Conservation (phyloP, 2,329 filamentous ascomycete genomes). For the Colletotrichum lupini region DNA sequence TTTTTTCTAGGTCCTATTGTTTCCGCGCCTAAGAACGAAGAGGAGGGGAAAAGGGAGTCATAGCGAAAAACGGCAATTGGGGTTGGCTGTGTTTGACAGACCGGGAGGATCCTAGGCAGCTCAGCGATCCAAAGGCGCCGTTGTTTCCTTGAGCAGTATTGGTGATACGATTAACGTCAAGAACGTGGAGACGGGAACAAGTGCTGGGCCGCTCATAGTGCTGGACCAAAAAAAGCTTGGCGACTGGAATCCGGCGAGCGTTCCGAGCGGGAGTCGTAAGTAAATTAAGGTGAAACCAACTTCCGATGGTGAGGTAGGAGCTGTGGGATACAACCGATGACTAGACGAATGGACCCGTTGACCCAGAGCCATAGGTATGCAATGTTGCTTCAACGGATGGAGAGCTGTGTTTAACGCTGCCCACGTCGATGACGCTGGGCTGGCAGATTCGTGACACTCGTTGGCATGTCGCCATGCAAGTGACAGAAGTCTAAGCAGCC, state of each 20-base stretch:
- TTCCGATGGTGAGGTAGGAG: neutral
- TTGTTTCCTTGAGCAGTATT: conserved; percentile 15
- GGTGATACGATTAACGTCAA: conserved; percentile 15
- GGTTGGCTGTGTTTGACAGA: neutral
- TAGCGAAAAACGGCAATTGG: neutral
- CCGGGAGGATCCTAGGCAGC: conserved; percentile 7
- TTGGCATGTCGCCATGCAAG: conserved; percentile 1
- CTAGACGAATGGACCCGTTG: neutral
- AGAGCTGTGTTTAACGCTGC: neutral
- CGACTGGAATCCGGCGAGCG: conserved; percentile 18
- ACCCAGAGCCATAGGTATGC: neutral
- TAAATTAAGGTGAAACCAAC: conserved; percentile 24
- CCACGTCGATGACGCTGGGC: neutral
- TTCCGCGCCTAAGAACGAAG: neutral
- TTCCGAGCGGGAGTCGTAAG: conserved; percentile 20
- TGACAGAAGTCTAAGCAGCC: conserved; percentile 27
- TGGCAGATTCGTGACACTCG: neutral
- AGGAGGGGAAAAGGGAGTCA: neutral
- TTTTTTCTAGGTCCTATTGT: neutral
- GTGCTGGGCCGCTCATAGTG: neutral
- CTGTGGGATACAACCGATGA: neutral
- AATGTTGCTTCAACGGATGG: neutral
- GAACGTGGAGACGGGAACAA: conserved; percentile 9
- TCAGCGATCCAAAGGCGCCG: conserved; percentile 5
- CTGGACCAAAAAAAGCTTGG: conserved; percentile 29